Evolutionary conservation across 2,329 filamentous ascomycete genomes (phyloP).

Genomic region (Trichoderma sp.): DNA sequence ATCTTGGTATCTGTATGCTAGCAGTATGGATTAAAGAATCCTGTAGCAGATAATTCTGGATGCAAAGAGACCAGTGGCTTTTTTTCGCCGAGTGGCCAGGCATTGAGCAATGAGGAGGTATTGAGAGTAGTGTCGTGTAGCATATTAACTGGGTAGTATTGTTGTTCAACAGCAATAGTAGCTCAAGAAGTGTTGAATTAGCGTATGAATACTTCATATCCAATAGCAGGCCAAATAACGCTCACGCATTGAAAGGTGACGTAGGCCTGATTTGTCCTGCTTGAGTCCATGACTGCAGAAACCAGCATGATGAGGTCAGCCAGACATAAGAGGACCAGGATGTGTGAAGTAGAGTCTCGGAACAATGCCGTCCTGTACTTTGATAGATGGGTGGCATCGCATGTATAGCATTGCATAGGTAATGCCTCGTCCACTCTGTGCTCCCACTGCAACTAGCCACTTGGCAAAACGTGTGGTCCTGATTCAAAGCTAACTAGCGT

Average conservation of each 20-base stretch:
- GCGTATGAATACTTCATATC: not conserved
- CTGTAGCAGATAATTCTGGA: not conserved
- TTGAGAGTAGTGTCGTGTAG: not conserved
- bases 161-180: not conserved
- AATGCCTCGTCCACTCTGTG: not conserved
- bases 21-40: not conserved
- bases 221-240: not conserved
- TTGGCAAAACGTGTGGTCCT: slow-evolving; percentile 8
- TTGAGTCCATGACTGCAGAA: slow-evolving; percentile 13
- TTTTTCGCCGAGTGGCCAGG: no score
- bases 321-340: not conserved
- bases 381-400: not conserved
- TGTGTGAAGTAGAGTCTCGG: not conserved
- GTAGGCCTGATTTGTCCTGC: not conserved
- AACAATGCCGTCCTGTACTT: not conserved
- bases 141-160: not conserved
- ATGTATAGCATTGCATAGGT: not conserved
- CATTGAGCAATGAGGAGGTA: not conserved
- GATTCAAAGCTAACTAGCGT: not conserved
- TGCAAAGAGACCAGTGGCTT: not conserved
- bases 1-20: not conserved
- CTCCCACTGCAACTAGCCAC: not conserved
- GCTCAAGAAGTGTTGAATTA: not conserved
- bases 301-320: slow-evolving; percentile 15
- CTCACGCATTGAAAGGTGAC: slow-evolving; percentile 13